These are phyloP conservation scores for Eimeria falciformis DNA, from an alignment of 169 alveolate genomes.

Conservation along the genomic window DNA sequence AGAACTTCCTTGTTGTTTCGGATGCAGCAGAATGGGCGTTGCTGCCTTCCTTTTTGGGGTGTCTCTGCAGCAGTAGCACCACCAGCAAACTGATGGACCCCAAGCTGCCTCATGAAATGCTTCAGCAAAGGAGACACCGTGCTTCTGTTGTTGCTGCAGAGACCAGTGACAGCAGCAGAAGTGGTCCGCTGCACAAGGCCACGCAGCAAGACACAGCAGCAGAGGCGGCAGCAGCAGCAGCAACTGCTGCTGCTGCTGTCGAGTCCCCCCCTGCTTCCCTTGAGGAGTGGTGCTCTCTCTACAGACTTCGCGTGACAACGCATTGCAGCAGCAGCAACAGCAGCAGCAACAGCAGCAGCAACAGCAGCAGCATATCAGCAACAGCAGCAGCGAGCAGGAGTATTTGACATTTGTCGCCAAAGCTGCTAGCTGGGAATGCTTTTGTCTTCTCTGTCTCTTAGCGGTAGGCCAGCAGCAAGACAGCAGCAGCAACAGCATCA, in stretches of 20 bases:
- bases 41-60: constrained; percentile 24
- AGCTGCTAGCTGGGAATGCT: constrained; percentile 28
- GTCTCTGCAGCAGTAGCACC: background rate
- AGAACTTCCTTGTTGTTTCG: constrained; percentile 6
- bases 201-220: background rate
- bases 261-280: background rate
- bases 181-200: background rate
- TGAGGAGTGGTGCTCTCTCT: constrained; percentile 31
- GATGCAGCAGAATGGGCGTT: constrained; percentile 15
- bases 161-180: background rate
- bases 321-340: constrained; percentile 17
- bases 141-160: constrained; percentile 11
- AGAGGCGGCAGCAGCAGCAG: constrained; percentile 30
- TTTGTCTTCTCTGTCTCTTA: constrained; percentile 5
- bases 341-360: constrained; percentile 37
- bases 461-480: constrained; percentile 1
- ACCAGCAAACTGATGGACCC: constrained; percentile 46
- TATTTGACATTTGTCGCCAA: background rate
- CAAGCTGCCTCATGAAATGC: constrained; percentile 56
- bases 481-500: background rate
- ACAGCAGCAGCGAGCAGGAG: constrained; percentile 2
- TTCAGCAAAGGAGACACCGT: constrained; percentile 5
- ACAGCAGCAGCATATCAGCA: constrained; percentile 24
- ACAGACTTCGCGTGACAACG: constrained; percentile 1
- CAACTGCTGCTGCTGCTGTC: constrained; percentile 33